Evolutionary conservation across 2,329 filamentous ascomycete genomes (phyloP), one percentile per base, ranked within the genome.

Genomic region (Clonostachys sp.): DNA sequence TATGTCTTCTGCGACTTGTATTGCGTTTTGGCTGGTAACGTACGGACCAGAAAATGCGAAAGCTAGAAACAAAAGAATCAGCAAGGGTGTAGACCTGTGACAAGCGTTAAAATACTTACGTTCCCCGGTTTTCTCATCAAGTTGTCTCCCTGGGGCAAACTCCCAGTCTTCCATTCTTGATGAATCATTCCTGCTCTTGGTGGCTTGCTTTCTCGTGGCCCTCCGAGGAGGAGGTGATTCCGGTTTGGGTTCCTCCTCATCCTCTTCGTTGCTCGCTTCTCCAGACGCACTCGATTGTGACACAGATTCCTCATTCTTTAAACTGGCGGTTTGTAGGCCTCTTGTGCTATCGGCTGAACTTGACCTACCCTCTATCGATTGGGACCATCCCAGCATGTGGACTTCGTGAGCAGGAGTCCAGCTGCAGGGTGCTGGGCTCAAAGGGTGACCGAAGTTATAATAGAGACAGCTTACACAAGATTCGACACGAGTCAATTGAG

Each of bases 41-140:
- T 71, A 75, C 1, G 68, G 59, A 36, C 64, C 68, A 13, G 72
- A 74, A 49, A 67, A 74, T 5, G 65, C 68, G n/a, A 74, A 54
- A 33, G 70, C 72, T 75, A 18, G 10, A 39, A 10, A 39, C 7
- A 18, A 3, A 9, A 41, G 2, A n/a, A 13, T 35, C 44, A 35
- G 16, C 16, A 48, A 16, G 34, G 17, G 17, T 34, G 35, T 30
- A 4, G 24, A 18, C 35, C 16, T 39, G 18, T 20, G 24, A 3
- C 17, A 13, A 34, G 6, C n/a, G 14, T 39, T 38, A 18, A 17
- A 34, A 7, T 34, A 62, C 70, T 52, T 58, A 73, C 71, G 71
- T 30, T 66, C 61, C 2, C 56, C 54, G 1, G 57, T 52, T 2
- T 50, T 48, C 5, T 58, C 50, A 34, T 65, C 60, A 9, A 53